These are phyloP conservation scores for Hordeum marinum DNA, from an alignment of 176 grass and related monocot species.

Conservation along the genomic window DNA sequence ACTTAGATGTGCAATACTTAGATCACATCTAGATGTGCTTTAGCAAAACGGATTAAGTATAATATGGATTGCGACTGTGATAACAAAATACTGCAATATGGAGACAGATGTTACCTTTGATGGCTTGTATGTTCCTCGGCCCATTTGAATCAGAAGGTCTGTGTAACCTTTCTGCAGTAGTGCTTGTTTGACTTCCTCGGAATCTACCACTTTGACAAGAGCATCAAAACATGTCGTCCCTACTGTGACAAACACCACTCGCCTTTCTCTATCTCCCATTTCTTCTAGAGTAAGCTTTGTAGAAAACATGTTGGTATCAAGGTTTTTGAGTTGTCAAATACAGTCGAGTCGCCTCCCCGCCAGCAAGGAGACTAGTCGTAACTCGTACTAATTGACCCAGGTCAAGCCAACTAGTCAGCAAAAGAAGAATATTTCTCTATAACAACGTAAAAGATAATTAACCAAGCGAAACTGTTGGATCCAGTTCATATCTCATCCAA, in stretches of 20 bases:
- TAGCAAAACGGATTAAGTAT: background rate
- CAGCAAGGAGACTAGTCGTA: too few species aligned
- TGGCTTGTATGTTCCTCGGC: slow-evolving; percentile 51
- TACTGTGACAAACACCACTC: slow-evolving; percentile 71
- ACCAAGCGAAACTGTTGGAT: too few species aligned
- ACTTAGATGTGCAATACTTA: too few species aligned
- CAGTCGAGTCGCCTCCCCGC: too few species aligned
- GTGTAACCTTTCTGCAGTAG: slow-evolving; percentile 55
- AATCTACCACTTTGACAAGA: slow-evolving; percentile 59
- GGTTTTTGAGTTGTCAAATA: too few species aligned
- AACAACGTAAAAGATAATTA: too few species aligned
- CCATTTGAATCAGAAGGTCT: slow-evolving; percentile 70
- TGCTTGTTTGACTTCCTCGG: slow-evolving; percentile 50
- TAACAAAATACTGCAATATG: background rate
- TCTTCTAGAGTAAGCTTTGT: background rate
- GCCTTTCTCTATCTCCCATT: slow-evolving; percentile 26
- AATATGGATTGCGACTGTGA: background rate
- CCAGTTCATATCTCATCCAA: too few species aligned
- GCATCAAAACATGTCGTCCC: slow-evolving; percentile 81
- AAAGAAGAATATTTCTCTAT: too few species aligned
- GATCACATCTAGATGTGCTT: too few species aligned
- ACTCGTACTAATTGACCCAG: too few species aligned
- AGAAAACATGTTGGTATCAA: background rate
- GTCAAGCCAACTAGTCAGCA: too few species aligned
- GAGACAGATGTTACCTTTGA: slow-evolving; percentile 38